Evolutionary conservation across 140 eudicot genomes (phyloP), one percentile per base, ranked within the genome.

Genomic region (Senecio squalidus): DNA sequence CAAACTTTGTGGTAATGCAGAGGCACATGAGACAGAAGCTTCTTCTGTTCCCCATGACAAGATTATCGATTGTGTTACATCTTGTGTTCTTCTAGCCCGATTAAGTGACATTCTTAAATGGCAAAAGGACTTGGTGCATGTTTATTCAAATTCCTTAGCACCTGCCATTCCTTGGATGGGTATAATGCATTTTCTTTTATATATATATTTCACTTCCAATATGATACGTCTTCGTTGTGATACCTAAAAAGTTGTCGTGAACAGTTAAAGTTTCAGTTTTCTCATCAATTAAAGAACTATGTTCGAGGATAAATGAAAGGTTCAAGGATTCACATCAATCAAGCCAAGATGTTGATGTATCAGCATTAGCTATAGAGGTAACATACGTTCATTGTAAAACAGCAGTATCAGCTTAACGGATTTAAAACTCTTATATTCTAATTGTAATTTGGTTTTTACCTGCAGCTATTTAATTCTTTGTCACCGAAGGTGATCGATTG

Each of bases 181-280:
- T 92, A 69, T n/a, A n/a, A n/a, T 58, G 34, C 50, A 11, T 21
- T 22, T 7, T 11, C 31, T 45, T n/a, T 17, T 9, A 3, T 26
- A 3, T 2, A n/a, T 16, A 51, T 9, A 22, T 18, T 45, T 55
- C 38, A 29, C 17, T 44, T 45, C 20, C 39, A 31, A 33, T 5
- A 14, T 28, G 18, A 10, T 22, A 23, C 24, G 23, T 24, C 66
- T 71, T 64, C 27, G 58, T 34, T 22, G 34, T 51, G 13, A 31
- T 15, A 45, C n/a, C 62, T 38, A 48, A 33, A 64, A 33, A 64
- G 17, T 30, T 70, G 34, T 45, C 30, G 47, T 76, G 44, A 62
- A 72, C 98, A 92, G 98, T 87, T 47, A 87, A 92, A 82, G 67
- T 87, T 73, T 72, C 96, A 9, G 95, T 70, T 5, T 86, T 92